Evolutionary conservation across 73 alveolate genomes (phyloP), one percentile per base, ranked within the genome.

Genomic region (Paramecium octaurelia): DNA sequence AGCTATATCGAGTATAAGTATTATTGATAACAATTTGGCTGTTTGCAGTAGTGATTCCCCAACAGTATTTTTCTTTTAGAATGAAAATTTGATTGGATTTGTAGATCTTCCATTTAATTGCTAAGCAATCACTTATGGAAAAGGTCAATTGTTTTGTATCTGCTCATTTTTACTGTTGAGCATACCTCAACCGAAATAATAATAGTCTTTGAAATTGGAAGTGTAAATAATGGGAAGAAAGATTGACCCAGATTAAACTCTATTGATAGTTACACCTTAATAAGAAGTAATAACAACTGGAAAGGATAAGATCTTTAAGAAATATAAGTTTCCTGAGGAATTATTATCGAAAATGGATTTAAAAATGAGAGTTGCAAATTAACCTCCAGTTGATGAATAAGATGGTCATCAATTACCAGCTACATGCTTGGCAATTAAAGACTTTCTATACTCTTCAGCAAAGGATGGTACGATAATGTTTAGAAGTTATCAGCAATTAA

Each of bases 311-410:
- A 92, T 95, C 93, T 90, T 98, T 50, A 97, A 97, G 94, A 96
- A 95, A 64, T 98, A 97, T 86, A 97, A 96, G 20, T 89, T 90
- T 60, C 99, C 99, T n/a, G 95, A 94, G 9, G 99, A 97, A 21
- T 92, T 93, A 38, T 96, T 92, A 94, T 92, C 88, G 14, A 93
- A 93, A 89, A 96, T 98, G 89, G 98, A 97, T 86, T 94, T 93
- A 75, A 96, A 96, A 58, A 96, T 88, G 57, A 88, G 80, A 88
- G 93, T 96, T 86, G 96, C 97, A 16, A 96, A 98, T 14, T 86
- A 92, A 87, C 97, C 97, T 85, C 98, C 99, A n/a, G 93, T 96
- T 14, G 99, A 98, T 87, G 99, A 98, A 92, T 92, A 96, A 43
- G 95, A 93, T 50, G 98, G 98, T 0, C 99, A 98, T 93, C 98